These are phyloP conservation scores for Prototheca cutis DNA, from an alignment of 163 green algal genomes.

Conservation along the genomic window DNA sequence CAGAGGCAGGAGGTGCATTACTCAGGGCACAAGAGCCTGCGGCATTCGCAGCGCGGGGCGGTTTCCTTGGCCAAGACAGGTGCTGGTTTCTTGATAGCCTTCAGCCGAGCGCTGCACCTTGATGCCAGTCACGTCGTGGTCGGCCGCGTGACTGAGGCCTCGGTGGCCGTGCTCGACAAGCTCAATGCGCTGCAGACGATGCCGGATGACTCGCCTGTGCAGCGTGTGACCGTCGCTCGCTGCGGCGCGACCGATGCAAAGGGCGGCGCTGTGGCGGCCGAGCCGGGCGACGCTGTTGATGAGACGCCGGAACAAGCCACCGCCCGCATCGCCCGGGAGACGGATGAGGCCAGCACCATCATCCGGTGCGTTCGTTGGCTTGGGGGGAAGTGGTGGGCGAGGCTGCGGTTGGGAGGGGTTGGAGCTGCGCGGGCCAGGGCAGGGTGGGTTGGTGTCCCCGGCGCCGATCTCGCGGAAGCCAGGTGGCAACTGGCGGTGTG, in stretches of 20 bases:
- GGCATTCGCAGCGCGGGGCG: constrained; percentile 15
- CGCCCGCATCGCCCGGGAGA: neutral
- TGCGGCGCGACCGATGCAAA: constrained; percentile 13
- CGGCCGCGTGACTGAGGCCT: constrained; percentile 6
- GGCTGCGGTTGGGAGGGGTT: neutral
- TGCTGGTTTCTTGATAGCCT: constrained; percentile 4
- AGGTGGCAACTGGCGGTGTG: neutral
- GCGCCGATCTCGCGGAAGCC: neutral
- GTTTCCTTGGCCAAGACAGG: constrained; percentile 13
- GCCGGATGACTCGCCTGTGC: constrained; percentile 8
- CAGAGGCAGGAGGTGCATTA: constrained; percentile 8
- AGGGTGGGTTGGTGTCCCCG: neutral
- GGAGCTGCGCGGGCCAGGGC: neutral
- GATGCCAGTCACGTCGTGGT: constrained; percentile 22
- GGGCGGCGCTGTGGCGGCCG: neutral
- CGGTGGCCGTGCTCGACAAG: constrained; percentile 5
- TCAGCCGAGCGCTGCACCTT: constrained; percentile 3
- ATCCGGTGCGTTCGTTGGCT: neutral
- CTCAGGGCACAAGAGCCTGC: constrained; percentile 10
- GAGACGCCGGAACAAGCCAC: neutral
- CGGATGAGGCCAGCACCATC: neutral
- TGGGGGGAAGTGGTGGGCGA: neutral
- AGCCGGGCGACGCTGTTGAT: neutral
- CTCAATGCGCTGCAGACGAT: constrained; percentile 4
- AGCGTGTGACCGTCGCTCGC: constrained; percentile 7